Percentiles rank a stretch among this genome's conserved stretches.
Evolutionary conservation across 2,329 filamentous ascomycete genomes (phyloP).

Genomic region (Leptographium wingfieldii): DNA sequence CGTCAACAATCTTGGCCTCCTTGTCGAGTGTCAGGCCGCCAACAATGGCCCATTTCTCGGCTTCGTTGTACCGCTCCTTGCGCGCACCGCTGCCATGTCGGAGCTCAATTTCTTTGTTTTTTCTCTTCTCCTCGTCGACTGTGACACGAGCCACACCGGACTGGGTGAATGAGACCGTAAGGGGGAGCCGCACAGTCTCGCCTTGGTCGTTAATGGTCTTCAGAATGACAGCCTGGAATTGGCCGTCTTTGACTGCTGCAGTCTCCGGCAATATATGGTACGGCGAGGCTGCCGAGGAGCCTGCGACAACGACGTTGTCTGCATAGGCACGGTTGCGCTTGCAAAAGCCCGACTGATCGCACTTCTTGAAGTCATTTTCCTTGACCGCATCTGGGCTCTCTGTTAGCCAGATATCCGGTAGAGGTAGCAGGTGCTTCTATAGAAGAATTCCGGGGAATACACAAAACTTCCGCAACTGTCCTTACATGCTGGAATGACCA

Average conservation of each 20-base stretch:
- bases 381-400: slow-evolving; percentile 63
- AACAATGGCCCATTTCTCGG: slow-evolving; percentile 73
- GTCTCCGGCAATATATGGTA: slow-evolving; percentile 65
- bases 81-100: slow-evolving; percentile 71
- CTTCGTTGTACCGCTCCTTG: slow-evolving; percentile 93
- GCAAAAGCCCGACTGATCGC: slow-evolving; percentile 91
- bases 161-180: slow-evolving; percentile 79
- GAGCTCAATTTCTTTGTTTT: slow-evolving; percentile 79
- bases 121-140: slow-evolving; percentile 81
- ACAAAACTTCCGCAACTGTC: slow-evolving; percentile 25
- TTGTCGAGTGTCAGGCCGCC: slow-evolving; percentile 65
- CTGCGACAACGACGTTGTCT: slow-evolving; percentile 55
- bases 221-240: slow-evolving; percentile 66
- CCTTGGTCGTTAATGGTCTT: slow-evolving; percentile 58
- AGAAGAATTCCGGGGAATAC: neutral
- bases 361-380: slow-evolving; percentile 95
- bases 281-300: slow-evolving; percentile 62
- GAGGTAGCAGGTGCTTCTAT: neutral
- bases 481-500: slow-evolving; percentile 47
- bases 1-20: slow-evolving; percentile 58
- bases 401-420: neutral
- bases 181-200: slow-evolving; percentile 64
- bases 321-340: slow-evolving; percentile 87
- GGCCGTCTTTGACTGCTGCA: slow-evolving; percentile 63
- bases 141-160: slow-evolving; percentile 79